Evolutionary conservation across 306 rosid species (phyloP).

Genomic region (Rosa lucieae): DNA sequence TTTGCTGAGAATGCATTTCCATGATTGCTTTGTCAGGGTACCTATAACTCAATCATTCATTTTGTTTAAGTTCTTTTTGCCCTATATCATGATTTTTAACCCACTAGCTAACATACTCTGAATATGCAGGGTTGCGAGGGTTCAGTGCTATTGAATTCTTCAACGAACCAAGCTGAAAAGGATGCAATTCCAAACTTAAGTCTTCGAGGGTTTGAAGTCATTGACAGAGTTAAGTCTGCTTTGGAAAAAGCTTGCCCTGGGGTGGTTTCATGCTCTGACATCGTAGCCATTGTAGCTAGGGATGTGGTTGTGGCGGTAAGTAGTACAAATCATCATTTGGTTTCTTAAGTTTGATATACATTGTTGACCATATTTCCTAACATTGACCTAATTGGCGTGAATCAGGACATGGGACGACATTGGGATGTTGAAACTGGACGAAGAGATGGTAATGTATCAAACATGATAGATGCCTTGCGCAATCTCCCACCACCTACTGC

Average conservation of each 20-base stretch:
- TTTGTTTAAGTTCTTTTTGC: too few species aligned
- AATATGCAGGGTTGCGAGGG: conserved; percentile 44
- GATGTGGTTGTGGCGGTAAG: conserved; percentile 24
- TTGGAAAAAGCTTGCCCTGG: conserved; percentile 38
- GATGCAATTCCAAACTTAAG: conserved; percentile 27
- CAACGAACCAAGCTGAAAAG: conserved; percentile 36
- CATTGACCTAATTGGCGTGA: neutral
- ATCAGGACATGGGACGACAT: conserved; percentile 26
- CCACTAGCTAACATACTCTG: neutral
- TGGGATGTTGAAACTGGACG: conserved; percentile 47
- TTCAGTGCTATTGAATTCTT: conserved; percentile 35
- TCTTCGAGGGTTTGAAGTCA: conserved; percentile 31
- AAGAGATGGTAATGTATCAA: conserved; percentile 39
- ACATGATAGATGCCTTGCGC: conserved; percentile 17
- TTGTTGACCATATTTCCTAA: neutral
- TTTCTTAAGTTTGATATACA: neutral
- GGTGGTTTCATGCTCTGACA: conserved; percentile 38
- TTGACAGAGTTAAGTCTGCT: conserved; percentile 32
- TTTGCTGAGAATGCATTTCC: conserved; percentile 46
- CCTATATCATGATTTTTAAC: neutral
- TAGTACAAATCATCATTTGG: neutral
- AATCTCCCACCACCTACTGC: conserved; percentile 24
- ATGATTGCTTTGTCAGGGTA: conserved; percentile 48
- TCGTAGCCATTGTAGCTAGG: conserved; percentile 36
- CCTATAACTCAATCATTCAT: neutral